Evolutionary conservation across 2,329 filamentous ascomycete species (phyloP).

Genomic region (Penicillium sp.): DNA sequence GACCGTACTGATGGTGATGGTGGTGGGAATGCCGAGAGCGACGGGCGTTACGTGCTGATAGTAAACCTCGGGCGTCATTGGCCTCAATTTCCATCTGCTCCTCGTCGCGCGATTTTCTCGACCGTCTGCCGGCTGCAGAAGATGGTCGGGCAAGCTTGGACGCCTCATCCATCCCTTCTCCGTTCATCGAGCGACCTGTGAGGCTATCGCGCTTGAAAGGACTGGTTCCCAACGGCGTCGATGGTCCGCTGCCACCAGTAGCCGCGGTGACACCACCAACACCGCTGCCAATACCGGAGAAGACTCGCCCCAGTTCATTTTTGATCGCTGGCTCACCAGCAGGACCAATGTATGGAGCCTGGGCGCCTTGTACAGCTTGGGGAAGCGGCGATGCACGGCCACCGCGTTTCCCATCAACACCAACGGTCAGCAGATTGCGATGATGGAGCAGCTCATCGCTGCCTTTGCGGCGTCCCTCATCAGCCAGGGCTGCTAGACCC

Average conservation of each 20-base stretch:
- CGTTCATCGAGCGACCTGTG: constrained; percentile 42
- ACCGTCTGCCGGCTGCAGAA: constrained; percentile 58
- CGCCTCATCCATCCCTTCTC: constrained; percentile 43
- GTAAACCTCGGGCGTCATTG: constrained; percentile 60
- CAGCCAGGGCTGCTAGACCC: constrained; percentile 29
- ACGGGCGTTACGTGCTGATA: constrained; percentile 66
- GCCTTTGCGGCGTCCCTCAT: constrained; percentile 46
- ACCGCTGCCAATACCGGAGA: constrained; percentile 82
- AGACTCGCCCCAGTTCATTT: constrained; percentile 92
- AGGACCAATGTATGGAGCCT: constrained; percentile 74
- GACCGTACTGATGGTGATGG: constrained; percentile 58
- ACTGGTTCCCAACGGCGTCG: constrained; percentile 56
- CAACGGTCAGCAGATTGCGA: constrained; percentile 71
- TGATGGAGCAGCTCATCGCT: constrained; percentile 60
- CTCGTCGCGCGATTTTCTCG: constrained; percentile 73
- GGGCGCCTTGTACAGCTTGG: constrained; percentile 89
- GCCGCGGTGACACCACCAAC: constrained; percentile 55
- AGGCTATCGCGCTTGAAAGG: constrained; percentile 54
- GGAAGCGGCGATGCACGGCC: constrained; percentile 85
- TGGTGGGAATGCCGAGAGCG: constrained; percentile 56
- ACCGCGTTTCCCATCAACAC: constrained; percentile 72
- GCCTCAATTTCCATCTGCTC: constrained; percentile 68
- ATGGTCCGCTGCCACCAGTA: constrained; percentile 51
- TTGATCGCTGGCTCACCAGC: constrained; percentile 86
- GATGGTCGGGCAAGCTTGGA: constrained; percentile 42